Conservation (phyloP, 495 filamentous ascomycete species). For the Astrothelium subdiscretum region DNA sequence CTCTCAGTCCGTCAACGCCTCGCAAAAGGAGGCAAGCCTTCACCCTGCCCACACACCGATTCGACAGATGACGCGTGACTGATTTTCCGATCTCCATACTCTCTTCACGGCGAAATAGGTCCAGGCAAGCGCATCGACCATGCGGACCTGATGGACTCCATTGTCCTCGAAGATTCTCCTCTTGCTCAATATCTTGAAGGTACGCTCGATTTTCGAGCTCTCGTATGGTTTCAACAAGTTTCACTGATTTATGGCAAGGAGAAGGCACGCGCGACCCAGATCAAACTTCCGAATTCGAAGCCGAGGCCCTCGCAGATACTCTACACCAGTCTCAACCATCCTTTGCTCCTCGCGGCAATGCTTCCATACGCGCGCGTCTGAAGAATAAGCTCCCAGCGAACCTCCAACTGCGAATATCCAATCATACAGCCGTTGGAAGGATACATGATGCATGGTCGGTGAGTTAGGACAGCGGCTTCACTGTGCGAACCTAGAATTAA, state of each 20-base stretch:
- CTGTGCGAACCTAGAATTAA: conserved; percentile 15
- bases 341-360: conserved; percentile 66
- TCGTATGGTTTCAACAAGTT: neutral
- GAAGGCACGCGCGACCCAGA: conserved; percentile 11
- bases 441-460: conserved; percentile 51
- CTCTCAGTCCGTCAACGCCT: too few species aligned
- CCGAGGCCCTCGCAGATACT: neutral
- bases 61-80: too few species aligned
- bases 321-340: neutral
- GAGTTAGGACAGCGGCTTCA: conserved; percentile 18
- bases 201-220: conserved; percentile 28
- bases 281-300: neutral
- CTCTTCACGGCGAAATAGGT: neutral
- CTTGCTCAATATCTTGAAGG: conserved; percentile 90
- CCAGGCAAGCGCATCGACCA: conserved; percentile 30
- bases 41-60: too few species aligned
- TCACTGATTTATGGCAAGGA: conserved; percentile 2
- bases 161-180: conserved; percentile 82
- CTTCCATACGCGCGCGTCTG: conserved; percentile 54
- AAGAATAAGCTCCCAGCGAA: conserved; percentile 52
- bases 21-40: too few species aligned
- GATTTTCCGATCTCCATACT: neutral
- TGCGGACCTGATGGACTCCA: conserved; percentile 63
- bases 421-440: conserved; percentile 36
- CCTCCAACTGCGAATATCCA: conserved; percentile 45